A percentile compares a stretch with the other conserved stretches of the same genome.
These are phyloP conservation scores for Neonectria punicea DNA, from an alignment of 2,329 filamentous ascomycete species.

Conservation along the genomic window DNA sequence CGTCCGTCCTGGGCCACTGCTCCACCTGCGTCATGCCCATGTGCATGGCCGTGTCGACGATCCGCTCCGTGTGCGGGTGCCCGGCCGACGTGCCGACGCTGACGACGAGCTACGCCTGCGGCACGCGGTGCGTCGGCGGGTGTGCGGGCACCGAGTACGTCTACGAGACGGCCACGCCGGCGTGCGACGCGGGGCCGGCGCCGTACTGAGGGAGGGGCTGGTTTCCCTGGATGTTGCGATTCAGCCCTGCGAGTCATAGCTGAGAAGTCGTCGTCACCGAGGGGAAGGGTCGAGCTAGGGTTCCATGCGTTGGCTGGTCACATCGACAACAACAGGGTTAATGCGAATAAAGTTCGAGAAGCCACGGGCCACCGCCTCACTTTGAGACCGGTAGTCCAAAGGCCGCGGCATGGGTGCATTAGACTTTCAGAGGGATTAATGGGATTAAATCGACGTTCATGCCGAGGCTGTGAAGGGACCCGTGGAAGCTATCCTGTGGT, in stretches of 20 bases:
- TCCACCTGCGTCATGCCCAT: slow-evolving; percentile 46
- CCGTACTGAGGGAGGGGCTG: not conserved
- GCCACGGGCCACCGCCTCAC: not conserved
- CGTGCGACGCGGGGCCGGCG: slow-evolving; percentile 20
- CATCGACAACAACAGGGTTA: not conserved
- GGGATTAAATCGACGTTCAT: not conserved
- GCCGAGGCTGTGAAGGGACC: not conserved
- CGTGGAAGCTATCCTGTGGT: not conserved
- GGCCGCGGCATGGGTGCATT: not conserved
- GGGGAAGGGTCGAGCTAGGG: not conserved
- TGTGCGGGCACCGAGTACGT: slow-evolving; percentile 47
- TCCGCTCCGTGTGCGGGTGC: slow-evolving; percentile 49
- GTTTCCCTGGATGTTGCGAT: too few species aligned
- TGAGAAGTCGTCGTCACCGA: not conserved
- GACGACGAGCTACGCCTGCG: slow-evolving; percentile 44
- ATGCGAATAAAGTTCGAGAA: not conserved
- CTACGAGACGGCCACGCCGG: slow-evolving; percentile 34
- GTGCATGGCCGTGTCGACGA: slow-evolving; percentile 45
- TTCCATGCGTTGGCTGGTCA: not conserved
- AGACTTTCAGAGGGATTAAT: not conserved
- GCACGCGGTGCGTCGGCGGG: slow-evolving; percentile 31
- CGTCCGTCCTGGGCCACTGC: slow-evolving; percentile 45
- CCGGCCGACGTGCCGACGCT: slow-evolving; percentile 44
- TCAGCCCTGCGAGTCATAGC: not conserved
- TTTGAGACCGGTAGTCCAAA: not conserved